A percentile compares a stretch with the other conserved stretches of the same genome.
Conservation (phyloP, 768 basidiomycete species). For the Hericium coralloides region DNA sequence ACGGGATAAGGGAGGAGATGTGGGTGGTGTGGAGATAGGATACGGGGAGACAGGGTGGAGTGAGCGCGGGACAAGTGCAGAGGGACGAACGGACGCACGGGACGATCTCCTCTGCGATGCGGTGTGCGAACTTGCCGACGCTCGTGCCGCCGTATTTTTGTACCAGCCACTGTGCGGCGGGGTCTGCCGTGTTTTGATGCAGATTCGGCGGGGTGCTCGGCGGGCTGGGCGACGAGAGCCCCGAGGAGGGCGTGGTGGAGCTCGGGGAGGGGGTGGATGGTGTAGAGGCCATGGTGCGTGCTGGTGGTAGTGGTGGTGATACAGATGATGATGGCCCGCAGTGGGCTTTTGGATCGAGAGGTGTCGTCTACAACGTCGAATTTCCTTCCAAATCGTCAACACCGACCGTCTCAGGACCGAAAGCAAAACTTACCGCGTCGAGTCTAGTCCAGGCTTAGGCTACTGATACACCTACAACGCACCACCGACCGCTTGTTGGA, state of each 20-base stretch:
- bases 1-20: background rate
- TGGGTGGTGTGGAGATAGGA: background rate
- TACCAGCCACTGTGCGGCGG: constrained; percentile 75
- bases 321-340: too few species aligned
- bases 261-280: constrained; percentile 8
- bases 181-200: constrained; percentile 70
- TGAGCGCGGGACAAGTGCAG: too few species aligned
- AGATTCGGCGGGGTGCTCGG: constrained; percentile 57
- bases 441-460: background rate
- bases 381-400: too few species aligned
- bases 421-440: background rate
- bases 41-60: too few species aligned
- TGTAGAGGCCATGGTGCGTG: background rate
- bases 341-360: too few species aligned
- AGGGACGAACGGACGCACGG: constrained; percentile 48
- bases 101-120: constrained; percentile 79
- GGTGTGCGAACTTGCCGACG: constrained; percentile 79
- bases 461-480: too few species aligned
- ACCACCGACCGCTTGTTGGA: too few species aligned
- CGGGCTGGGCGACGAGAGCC: constrained; percentile 28
- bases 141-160: constrained; percentile 96
- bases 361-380: too few species aligned
- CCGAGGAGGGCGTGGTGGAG: constrained; percentile 27
- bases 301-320: background rate
- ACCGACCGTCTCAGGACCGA: too few species aligned